Evolutionary conservation across 495 filamentous ascomycete genomes (phyloP).

Genomic region (Penicillium salamii): DNA sequence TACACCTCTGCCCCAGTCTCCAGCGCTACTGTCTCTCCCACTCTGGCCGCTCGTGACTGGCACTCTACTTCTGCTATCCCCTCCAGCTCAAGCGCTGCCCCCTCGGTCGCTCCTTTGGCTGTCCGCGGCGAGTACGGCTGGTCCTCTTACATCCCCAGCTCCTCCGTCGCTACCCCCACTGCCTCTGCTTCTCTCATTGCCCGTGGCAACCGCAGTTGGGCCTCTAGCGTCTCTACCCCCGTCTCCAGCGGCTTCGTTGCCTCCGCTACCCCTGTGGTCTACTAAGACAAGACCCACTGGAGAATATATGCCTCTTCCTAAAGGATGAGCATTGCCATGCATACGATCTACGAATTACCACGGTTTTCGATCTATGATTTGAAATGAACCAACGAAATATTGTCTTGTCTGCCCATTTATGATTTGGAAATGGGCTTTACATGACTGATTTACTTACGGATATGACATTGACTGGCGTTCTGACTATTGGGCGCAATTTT

Average conservation of each 20-base stretch:
- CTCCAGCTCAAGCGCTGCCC: conserved; percentile 2
- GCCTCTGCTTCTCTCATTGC: background rate
- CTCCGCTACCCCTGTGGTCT: conserved; percentile 7
- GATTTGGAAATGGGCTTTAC: background rate
- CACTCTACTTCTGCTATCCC: background rate
- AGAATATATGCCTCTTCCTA: background rate
- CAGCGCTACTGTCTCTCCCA: background rate
- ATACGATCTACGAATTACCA: conserved; percentile 6
- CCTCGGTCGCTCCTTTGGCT: conserved; percentile 9
- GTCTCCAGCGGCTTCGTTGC: conserved; percentile 5
- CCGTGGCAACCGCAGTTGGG: conserved; percentile 3
- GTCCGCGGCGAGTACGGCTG: conserved; percentile 4
- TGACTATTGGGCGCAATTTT: background rate
- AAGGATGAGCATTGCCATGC: background rate
- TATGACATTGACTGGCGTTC: no score
- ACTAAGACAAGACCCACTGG: conserved; percentile 1
- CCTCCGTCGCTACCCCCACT: conserved; percentile 5
- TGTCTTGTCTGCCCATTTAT: background rate
- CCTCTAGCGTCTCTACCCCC: conserved; percentile 12
- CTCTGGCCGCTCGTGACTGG: conserved; percentile 6
- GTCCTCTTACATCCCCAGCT: conserved; percentile 2
- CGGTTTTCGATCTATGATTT: conserved; percentile 3
- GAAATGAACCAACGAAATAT: conserved; percentile 9
- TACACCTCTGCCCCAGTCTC: background rate
- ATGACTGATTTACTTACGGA: conserved; percentile 8